Evolutionary conservation across 345 rosid genomes (phyloP).

Genomic region (Syzygium jambos): DNA sequence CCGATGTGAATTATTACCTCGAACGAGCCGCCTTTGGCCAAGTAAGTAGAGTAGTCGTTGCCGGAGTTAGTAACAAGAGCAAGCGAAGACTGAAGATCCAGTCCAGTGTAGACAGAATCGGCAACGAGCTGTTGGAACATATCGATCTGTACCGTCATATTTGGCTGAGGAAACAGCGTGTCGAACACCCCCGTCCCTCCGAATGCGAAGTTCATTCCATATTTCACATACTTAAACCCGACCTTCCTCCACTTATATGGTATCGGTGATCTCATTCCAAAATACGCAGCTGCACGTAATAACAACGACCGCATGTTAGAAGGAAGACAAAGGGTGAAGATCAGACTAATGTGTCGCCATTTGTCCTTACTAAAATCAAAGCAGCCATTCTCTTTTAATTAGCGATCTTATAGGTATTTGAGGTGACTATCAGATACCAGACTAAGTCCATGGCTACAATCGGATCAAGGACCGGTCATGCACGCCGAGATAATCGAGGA

Average conservation of each 20-base stretch:
- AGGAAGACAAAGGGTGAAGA: neutral
- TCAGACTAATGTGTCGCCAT: neutral
- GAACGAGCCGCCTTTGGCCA: constrained; percentile 25
- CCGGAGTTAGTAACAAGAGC: constrained; percentile 62
- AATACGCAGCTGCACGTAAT: constrained; percentile 31
- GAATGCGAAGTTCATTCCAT: constrained; percentile 73
- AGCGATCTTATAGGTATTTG: neutral
- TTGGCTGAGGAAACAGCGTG: constrained; percentile 31
- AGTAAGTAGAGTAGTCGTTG: constrained; percentile 58
- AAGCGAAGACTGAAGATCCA: constrained; percentile 28
- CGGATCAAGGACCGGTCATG: neutral
- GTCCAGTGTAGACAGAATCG: constrained; percentile 12
- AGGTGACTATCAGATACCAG: neutral
- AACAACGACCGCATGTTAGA: neutral
- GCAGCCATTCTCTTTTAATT: neutral
- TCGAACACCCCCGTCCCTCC: constrained; percentile 85
- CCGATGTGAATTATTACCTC: constrained; percentile 14
- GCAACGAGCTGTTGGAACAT: constrained; percentile 33
- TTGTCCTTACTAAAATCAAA: neutral
- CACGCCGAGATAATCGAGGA: neutral
- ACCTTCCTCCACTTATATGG: constrained; percentile 42
- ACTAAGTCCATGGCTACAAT: neutral
- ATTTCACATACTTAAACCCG: constrained; percentile 11
- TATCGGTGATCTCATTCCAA: constrained; percentile 59
- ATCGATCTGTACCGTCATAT: constrained; percentile 71